Base-by-base conservation (phyloP, 441 rosid genomes). In the Iberis amara region DNA sequence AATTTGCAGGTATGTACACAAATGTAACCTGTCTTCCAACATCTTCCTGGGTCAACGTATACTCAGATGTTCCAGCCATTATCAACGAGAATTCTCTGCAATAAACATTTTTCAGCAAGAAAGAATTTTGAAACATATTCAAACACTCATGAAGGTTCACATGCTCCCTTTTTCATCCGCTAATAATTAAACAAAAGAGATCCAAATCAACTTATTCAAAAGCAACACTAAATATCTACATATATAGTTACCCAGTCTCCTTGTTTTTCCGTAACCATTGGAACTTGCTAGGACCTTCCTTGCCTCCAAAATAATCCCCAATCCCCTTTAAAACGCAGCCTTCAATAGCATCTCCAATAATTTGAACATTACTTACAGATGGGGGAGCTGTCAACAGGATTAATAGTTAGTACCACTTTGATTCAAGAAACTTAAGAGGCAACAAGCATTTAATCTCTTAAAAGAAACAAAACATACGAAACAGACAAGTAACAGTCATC, bases 241-340 rank as follows among this genome's bases (percentile, higher is more conserved):
- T 42, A 37, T 28, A 42, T 41, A 40, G 21, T 48, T 69, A 86
- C 99, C 99, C 85, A 9, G 75, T 79, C 69, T 86, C 87, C 62
- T 66, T 79, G 67, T 73, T 77, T 75, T 89, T 85, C 14, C 86
- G 79, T 59, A 86, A 72, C 99, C 96, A 94, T 46, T 94, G 81
- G 64, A 86, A 94, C 81, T 83, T 89, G 89, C 96, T 94, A 7
- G 99, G 97, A 62, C 99, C 97, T 68, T 94, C 99, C 79, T 71
- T 76, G 62, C 99, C 99, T 46, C 99, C 99, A 76, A 89, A 94
- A 81, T 94, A 94, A 63, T 83, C 74, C 40, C 96, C 99, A 62
- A 64, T 78, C 51, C 97, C 97, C 74, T 81, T 89, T 47, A 94
- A 58, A 46, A 69, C 43, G 73, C 68, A 73, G 63, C 92, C 96